Evolutionary conservation across 2,329 filamentous ascomycete genomes (phyloP), one percentile per base, ranked within the genome.

Genomic region (Colletotrichum tofieldiae): DNA sequence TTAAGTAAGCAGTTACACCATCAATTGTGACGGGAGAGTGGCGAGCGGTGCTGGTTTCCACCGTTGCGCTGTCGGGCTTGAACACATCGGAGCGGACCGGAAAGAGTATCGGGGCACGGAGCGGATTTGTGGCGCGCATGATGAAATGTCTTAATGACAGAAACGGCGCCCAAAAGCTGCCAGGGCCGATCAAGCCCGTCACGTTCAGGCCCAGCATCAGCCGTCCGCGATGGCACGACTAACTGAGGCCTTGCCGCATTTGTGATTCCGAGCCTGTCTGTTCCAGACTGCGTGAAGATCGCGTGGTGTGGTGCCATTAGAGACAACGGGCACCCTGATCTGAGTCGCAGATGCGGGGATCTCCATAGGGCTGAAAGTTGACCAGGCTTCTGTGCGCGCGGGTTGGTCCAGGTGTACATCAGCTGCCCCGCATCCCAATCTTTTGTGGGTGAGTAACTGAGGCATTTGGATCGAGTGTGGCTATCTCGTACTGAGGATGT

Each of bases 341-440:
- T 55, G 47, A 65, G 43, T 60, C 47, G 58, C 23, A 32, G 63
- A 59, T 66, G 65, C 20, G 65, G 58, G 45, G 56, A 56, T 29
- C 32, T 63, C 29, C 47, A 43, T 65, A 69, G 70, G 70, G 65
- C 70, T 72, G 70, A 55, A 37, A 14, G 7, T 64, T 16, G 18
- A 64, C 20, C 37, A 35, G 16, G 49, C 39, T 18, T 37, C 23
- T 43, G 18, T 41, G 5, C 41, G 7, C 26, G 16, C 29, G 39
- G 51, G 51, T 65, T 64, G 54, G 59, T 45, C 43, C 5, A 43
- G 23, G 23, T 43, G 51, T 6, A 37, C 14, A 52, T 37, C 56
- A 63, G 65, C 69, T 54, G 65, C 65, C 69, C 69, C 65, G 11
- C 69, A 47, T 43, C 51, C 18, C 18, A n/a, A 5, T 35, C 32